phyloP scores from a whole-genome alignment of 345 rosid species.

The Aurinia saxatilis region DNA sequence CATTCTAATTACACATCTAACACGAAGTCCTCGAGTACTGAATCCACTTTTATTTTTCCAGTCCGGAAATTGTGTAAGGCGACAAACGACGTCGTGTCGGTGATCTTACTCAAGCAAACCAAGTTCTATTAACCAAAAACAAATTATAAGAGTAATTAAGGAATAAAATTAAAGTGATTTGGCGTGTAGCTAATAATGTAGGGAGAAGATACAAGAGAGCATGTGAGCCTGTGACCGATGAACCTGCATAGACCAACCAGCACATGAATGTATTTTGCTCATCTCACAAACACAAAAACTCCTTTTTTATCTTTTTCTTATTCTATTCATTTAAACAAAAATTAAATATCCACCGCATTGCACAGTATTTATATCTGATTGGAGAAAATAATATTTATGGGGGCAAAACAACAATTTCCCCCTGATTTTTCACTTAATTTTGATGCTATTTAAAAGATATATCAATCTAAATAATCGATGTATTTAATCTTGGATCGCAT shows the following conservation, averaged over 20 bases:
- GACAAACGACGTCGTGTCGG: conserved; percentile 16
- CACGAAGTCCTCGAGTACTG: neutral
- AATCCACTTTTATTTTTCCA: too few relatives aligned
- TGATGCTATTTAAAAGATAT: neutral
- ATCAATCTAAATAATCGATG: neutral
- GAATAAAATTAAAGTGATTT: neutral
- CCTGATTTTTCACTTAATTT: neutral
- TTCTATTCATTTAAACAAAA: neutral
- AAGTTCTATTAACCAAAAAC: neutral
- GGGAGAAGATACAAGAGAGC: neutral
- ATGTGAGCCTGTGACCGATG: conserved; percentile 24
- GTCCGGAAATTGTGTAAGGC: neutral
- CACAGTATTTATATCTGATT: neutral
- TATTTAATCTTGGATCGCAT: too few relatives aligned
- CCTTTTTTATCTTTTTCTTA: conserved; percentile 8
- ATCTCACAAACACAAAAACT: conserved; percentile 6
- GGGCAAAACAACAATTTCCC: too few relatives aligned
- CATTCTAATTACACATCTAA: too few relatives aligned
- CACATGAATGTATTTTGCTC: conserved; percentile 20
- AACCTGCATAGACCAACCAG: conserved; percentile 23
- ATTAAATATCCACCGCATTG: neutral
- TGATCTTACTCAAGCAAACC: conserved; percentile 5
- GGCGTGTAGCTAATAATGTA: conserved; percentile 28
- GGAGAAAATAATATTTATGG: neutral
- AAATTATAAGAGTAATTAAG: neutral